phyloP scores from a whole-genome alignment of 805 yeast species.

The Pichia sporocuriosa region DNA sequence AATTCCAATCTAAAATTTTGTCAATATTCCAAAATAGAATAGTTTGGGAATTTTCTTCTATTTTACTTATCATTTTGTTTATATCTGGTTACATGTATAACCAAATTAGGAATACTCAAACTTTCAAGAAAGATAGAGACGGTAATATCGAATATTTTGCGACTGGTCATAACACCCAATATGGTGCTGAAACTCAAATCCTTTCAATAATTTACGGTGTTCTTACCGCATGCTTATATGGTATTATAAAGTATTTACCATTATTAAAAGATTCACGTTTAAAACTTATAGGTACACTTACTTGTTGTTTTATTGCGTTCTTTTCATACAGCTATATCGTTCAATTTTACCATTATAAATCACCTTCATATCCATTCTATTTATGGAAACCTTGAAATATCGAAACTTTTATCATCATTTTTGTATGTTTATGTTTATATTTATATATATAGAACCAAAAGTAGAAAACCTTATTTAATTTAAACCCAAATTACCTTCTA shows the following conservation, averaged over 20 bases:
- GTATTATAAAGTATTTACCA: constrained; percentile 54
- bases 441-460: too few species aligned
- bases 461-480: background rate
- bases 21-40: constrained; percentile 42
- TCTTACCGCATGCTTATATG: constrained; percentile 52
- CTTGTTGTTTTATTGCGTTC: constrained; percentile 40
- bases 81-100: constrained; percentile 92
- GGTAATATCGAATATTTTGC: constrained; percentile 35
- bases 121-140: constrained; percentile 39
- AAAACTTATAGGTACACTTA: constrained; percentile 42
- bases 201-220: constrained; percentile 67
- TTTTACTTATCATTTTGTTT: constrained; percentile 63
- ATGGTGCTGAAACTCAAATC: constrained; percentile 85
- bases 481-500: constrained; percentile 13
- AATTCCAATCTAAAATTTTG: constrained; percentile 30
- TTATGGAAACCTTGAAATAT: constrained; percentile 31
- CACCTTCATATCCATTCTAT: constrained; percentile 68
- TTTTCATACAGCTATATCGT: constrained; percentile 58
- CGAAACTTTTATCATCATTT: too few species aligned
- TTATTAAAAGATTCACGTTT: constrained; percentile 37
- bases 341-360: constrained; percentile 62
- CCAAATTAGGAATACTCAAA: constrained; percentile 68
- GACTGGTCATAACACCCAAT: constrained; percentile 68
- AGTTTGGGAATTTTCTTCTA: constrained; percentile 66
- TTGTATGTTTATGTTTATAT: too few species aligned